A percentile compares a stretch with the other conserved stretches of the same genome.
Evolutionary conservation across 1,284 basidiomycete genomes (phyloP).

Genomic region (Ganoderma sp.): DNA sequence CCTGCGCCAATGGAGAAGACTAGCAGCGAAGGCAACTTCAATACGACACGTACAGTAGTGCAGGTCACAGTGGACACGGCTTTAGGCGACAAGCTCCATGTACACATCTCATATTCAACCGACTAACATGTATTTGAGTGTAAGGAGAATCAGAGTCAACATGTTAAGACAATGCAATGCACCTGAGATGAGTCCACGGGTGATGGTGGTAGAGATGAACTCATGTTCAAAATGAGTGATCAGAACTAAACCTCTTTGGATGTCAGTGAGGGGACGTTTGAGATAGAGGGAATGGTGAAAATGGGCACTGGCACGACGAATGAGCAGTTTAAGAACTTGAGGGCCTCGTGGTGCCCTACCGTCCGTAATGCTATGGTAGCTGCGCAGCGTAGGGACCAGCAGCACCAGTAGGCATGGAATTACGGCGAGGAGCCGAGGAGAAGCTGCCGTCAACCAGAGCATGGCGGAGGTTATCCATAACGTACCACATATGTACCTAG

Average conservation of each 20-base stretch:
- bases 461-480: background rate
- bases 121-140: background rate
- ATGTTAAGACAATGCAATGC: background rate
- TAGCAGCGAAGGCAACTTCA: background rate
- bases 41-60: background rate
- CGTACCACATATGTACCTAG: too few relatives aligned
- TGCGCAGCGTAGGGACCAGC: background rate
- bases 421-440: background rate
- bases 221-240: background rate
- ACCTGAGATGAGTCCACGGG: background rate
- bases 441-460: background rate
- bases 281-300: background rate
- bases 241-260: background rate
- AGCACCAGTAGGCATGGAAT: background rate
- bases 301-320: background rate
- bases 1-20: background rate
- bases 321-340: background rate
- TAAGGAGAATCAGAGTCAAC: background rate
- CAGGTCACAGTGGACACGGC: background rate
- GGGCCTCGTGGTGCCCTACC: background rate
- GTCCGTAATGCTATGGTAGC: background rate
- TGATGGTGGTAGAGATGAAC: background rate
- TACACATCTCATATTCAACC: background rate
- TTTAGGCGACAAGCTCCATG: slow-evolving; percentile 7
- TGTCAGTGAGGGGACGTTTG: background rate